phyloP scores from a whole-genome alignment of 495 filamentous ascomycete genomes.

The Aspergillus wentii region DNA sequence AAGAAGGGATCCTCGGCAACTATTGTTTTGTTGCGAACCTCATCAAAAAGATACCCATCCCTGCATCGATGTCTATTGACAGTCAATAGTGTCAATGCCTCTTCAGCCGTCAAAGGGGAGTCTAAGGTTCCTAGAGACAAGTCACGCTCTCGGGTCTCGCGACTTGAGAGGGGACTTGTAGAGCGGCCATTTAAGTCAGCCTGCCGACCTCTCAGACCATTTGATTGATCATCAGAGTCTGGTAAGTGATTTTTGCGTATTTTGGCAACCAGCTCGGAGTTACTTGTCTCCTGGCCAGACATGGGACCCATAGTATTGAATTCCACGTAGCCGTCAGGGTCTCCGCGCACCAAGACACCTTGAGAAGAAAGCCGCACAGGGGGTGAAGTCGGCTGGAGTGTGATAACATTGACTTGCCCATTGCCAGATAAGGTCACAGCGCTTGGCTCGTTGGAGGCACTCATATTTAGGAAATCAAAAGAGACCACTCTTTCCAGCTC shows the following conservation, averaged over 20 bases:
- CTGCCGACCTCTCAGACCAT: background rate
- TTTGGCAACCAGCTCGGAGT: slow-evolving; percentile 24
- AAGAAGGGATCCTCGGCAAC: slow-evolving; percentile 69
- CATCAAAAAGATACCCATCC: slow-evolving; percentile 79
- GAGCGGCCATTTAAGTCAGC: slow-evolving; percentile 5
- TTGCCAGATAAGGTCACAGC: slow-evolving; percentile 64
- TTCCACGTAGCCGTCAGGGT: slow-evolving; percentile 19
- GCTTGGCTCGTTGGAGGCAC: slow-evolving; percentile 55
- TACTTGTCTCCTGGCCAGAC: slow-evolving; percentile 21
- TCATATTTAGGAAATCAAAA: slow-evolving; percentile 78
- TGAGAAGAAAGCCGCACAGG: slow-evolving; percentile 43
- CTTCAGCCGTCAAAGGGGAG: slow-evolving; percentile 25
- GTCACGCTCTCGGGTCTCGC: slow-evolving; percentile 35
- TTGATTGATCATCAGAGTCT: slow-evolving; percentile 9
- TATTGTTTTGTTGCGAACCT: slow-evolving; percentile 59
- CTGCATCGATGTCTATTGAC: slow-evolving; percentile 51
- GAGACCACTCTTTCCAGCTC: slow-evolving; percentile 67
- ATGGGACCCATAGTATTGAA: slow-evolving; percentile 29
- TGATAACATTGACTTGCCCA: slow-evolving; percentile 60
- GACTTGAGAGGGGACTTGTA: slow-evolving; percentile 34
- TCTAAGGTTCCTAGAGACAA: slow-evolving; percentile 24
- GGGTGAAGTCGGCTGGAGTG: slow-evolving; percentile 54
- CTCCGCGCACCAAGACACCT: slow-evolving; percentile 33
- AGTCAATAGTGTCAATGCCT: slow-evolving; percentile 39
- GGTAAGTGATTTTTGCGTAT: slow-evolving; percentile 23